A percentile compares a stretch with the other conserved stretches of the same genome.
These are phyloP conservation scores for Leavenworthia alabamica DNA, from an alignment of 345 rosid species.

Conservation along the genomic window DNA sequence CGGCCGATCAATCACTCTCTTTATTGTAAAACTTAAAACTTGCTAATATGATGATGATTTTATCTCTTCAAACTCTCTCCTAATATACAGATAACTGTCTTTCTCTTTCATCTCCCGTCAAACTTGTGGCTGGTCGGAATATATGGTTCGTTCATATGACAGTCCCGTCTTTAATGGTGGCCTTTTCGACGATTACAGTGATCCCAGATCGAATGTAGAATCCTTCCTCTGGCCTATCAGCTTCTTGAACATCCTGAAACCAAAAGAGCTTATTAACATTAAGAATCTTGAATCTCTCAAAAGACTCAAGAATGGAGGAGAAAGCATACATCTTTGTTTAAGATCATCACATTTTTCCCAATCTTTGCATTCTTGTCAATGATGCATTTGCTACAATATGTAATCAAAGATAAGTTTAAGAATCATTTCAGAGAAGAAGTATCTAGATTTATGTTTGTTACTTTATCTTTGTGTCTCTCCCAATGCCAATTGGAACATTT, in stretches of 20 bases:
- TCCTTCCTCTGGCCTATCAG: slow-evolving; percentile 72
- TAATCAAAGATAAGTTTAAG: background rate
- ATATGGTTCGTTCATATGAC: slow-evolving; percentile 40
- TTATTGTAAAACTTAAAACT: slow-evolving; percentile 12
- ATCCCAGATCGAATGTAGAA: slow-evolving; percentile 77
- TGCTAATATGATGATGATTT: background rate
- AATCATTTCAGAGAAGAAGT: background rate
- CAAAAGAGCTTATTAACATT: background rate
- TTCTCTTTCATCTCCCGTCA: background rate
- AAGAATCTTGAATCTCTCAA: background rate
- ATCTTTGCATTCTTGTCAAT: slow-evolving; percentile 92
- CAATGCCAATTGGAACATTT: slow-evolving; percentile 83
- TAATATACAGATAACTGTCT: slow-evolving; percentile 14
- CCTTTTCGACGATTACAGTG: slow-evolving; percentile 69
- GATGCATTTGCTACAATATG: slow-evolving; percentile 71
- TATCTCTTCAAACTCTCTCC: background rate
- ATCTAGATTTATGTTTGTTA: slow-evolving; percentile 10
- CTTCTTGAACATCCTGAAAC: slow-evolving; percentile 72
- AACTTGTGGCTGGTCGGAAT: background rate
- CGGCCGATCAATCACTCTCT: background rate
- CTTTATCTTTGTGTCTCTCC: slow-evolving; percentile 77
- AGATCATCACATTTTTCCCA: slow-evolving; percentile 72
- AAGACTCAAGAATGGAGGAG: background rate
- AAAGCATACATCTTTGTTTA: slow-evolving; percentile 64
- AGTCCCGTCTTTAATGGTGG: slow-evolving; percentile 72